Conservation (phyloP, 2,329 filamentous ascomycete species). For the Fusarium sp. region DNA sequence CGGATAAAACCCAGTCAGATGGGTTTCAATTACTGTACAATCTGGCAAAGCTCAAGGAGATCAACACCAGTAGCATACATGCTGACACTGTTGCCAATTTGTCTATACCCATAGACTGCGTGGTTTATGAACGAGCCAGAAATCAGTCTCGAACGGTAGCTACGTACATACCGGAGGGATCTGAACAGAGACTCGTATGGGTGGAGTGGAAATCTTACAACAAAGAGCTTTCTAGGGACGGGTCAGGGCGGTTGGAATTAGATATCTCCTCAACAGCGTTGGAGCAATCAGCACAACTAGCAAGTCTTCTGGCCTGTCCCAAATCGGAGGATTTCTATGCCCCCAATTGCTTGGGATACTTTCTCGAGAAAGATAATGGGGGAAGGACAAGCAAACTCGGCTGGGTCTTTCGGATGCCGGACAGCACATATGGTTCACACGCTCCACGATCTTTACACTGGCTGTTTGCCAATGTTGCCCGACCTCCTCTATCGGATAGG, state of each 20-base stretch:
- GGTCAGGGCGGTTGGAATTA: background rate
- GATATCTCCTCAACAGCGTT: background rate
- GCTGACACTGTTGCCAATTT: background rate
- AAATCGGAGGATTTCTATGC: background rate
- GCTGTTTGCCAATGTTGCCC: background rate
- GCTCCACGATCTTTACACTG: background rate
- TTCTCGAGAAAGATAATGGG: background rate
- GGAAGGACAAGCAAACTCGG: background rate
- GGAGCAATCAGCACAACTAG: background rate
- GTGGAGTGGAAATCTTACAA: background rate
- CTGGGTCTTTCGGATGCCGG: background rate
- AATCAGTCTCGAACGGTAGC: background rate
- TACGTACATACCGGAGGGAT: background rate
- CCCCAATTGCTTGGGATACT: background rate
- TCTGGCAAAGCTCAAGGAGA: background rate
- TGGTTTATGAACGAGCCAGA: background rate
- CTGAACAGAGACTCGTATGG: background rate
- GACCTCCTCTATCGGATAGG: background rate
- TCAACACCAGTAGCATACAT: background rate
- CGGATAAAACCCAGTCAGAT: background rate
- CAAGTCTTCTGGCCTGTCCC: background rate
- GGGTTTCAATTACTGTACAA: background rate
- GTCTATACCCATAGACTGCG: background rate
- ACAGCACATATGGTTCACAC: background rate
- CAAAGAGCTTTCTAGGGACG: background rate